Evolutionary conservation across 2,329 filamentous ascomycete genomes (phyloP), one percentile per base, ranked within the genome.

Genomic region (Fusarium humuli): DNA sequence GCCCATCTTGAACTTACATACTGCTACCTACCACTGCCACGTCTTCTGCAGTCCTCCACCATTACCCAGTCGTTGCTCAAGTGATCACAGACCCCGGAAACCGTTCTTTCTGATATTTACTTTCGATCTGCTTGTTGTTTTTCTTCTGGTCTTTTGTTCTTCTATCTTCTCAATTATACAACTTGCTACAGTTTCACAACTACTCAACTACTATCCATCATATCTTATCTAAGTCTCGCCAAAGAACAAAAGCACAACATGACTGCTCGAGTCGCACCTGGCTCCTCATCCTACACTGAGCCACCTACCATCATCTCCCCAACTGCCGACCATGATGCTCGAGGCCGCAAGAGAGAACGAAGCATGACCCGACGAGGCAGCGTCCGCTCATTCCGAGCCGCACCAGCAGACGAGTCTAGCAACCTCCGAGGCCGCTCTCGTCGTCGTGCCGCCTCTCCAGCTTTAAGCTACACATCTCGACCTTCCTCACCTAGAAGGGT

Each of bases 361-460:
- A 82, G 79, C 73, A 75, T 77, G 37, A 79, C 77, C 45, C 77
- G 79, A 37, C 77, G 79, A 40, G 66, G 76, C 56, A 75, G 72
- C 58, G 71, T 78, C 54, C 76, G 77, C 53, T 70, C 77, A 46
- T 72, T 78, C 46, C 78, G 79, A 34, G 70, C 67, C 45, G 67
- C 74, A 14, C 72, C 74, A 25, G 68, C 79, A 7, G 80, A 82
- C 32, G 81, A 82, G 54, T 81, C 81, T 20, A 83, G 81, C 79
- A 83, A 79, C 9, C 77, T 83, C 30, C 79, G 81, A 55, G 81
- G 81, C 44, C 79, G 81, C 42, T 82, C 81, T 55, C 80, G 79
- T 29, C 77, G 79, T 16, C 79, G 81, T 50, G 81, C 81, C 18
- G 77, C 78, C 14, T 83, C 81, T 6, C 81, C 80, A 18, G 69